Percentiles rank a stretch among this genome's conserved stretches.
Evolutionary conservation across 1,139 yeast genomes (phyloP).

Genomic region (Diutina pseudorugosa): DNA sequence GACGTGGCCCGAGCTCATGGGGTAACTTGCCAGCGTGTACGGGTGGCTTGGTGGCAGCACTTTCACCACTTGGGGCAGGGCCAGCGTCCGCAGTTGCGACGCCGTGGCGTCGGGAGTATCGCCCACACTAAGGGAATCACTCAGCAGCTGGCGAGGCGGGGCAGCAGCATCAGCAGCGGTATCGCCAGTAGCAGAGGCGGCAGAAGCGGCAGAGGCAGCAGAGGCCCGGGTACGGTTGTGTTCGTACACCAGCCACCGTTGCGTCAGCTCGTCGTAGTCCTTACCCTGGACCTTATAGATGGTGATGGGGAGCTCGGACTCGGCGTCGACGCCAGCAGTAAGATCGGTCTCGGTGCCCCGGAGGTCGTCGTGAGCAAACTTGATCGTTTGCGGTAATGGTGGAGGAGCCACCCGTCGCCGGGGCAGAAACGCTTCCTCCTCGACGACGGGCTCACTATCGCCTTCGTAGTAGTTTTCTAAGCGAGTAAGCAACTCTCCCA

Average conservation of each 20-base stretch:
- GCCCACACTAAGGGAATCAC: neutral
- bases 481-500: conserved; percentile 2
- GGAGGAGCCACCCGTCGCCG: neutral
- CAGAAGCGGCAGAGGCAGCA: neutral
- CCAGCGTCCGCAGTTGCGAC: neutral
- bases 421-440: neutral
- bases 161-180: neutral
- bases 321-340: neutral
- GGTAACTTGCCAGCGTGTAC: neutral
- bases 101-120: neutral
- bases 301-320: neutral
- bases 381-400: neutral
- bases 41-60: neutral
- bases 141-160: neutral
- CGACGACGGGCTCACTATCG: neutral
- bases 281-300: conserved; percentile 1
- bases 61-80: neutral
- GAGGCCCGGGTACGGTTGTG: neutral
- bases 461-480: conserved; percentile 1
- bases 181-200: neutral
- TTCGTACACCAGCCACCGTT: conserved; percentile 1
- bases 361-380: neutral
- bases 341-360: neutral
- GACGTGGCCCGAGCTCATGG: neutral
- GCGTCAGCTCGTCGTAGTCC: neutral